phyloP scores from a whole-genome alignment of 805 yeast genomes.

The Saturnispora hagleri region DNA sequence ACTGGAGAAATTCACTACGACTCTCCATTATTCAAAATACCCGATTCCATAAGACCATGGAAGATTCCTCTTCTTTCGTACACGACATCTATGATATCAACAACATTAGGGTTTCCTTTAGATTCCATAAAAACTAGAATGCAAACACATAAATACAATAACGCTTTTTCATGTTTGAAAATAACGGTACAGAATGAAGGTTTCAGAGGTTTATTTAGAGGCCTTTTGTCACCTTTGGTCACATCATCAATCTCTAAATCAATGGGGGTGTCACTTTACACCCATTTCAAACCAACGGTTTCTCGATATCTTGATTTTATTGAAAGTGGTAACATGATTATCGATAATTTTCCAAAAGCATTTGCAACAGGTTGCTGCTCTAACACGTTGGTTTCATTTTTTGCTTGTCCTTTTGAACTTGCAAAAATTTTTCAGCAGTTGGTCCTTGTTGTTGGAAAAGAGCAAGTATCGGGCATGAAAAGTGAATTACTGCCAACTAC shows the following conservation, averaged over 20 bases:
- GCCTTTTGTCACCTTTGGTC: slow-evolving; percentile 63
- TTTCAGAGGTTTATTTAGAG: slow-evolving; percentile 60
- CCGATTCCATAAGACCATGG: slow-evolving; percentile 40
- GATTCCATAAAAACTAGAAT: slow-evolving; percentile 83
- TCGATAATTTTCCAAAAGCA: slow-evolving; percentile 36
- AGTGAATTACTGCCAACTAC: slow-evolving; percentile 25
- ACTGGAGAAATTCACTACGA: slow-evolving; percentile 43
- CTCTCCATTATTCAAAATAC: slow-evolving; percentile 41
- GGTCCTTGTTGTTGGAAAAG: slow-evolving; percentile 35
- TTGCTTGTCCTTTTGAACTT: slow-evolving; percentile 81
- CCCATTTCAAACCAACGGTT: slow-evolving; percentile 38
- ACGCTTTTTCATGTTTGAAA: slow-evolving; percentile 47
- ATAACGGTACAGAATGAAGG: slow-evolving; percentile 57
- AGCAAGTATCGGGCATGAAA: slow-evolving; percentile 12
- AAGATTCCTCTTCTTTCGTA: slow-evolving; percentile 54
- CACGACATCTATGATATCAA: slow-evolving; percentile 51
- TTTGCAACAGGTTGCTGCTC: slow-evolving; percentile 55
- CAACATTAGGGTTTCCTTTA: slow-evolving; percentile 71
- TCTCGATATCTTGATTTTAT: slow-evolving; percentile 9
- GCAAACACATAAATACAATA: slow-evolving; percentile 64
- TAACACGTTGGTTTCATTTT: slow-evolving; percentile 52
- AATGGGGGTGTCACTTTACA: slow-evolving; percentile 54
- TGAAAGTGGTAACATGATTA: slow-evolving; percentile 5
- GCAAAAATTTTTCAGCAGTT: slow-evolving; percentile 76
- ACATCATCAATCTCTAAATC: slow-evolving; percentile 60